Evolutionary conservation across 2,329 filamentous ascomycete genomes (phyloP), one percentile per base, ranked within the genome.

Genomic region (Aspergillus nomiae): DNA sequence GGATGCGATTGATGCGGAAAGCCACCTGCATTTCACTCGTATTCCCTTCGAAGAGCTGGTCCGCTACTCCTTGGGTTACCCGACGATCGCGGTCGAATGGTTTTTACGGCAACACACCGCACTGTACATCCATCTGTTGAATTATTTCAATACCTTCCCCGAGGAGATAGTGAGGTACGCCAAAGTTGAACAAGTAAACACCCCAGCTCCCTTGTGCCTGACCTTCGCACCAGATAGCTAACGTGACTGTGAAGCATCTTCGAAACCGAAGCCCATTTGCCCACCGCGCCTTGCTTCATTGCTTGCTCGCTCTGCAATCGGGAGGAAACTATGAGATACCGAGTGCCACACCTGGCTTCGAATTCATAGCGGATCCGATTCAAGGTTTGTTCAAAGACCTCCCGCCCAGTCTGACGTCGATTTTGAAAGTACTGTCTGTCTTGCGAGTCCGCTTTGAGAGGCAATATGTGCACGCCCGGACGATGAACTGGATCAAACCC

Each of bases 21-120:
- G 78, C 57, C 74, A 76, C 63, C 66, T 76, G n/a, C 78, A 80
- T 14, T 79, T 80, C 32, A 73, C 67, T 32, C 69, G 70, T 2
- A 73, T 80, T 54, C 71, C 74, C 4, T 80, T 80, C 46, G 77
- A 80, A 61, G 77, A 78, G 41, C 70, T 77, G 59, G 76, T 79
- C 30, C 76, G 77, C 14, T 78, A 76, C 60, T 73, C 77, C 11
- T 63, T 80, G 38, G 75, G 76, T 2, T 80, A 79, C 53, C 61
- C 65, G 48, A 69, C 73, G 2, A 50, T 65, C 12, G 72, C 73
- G 4, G 73, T 80, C 11, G 72, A 78, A 30, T 80, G 76, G 74
- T 79, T 80, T 46, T 63, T 80, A 9, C 66, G 73, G 7, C 77
- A 79, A 57, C 77, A 80, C 64, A 74, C 73, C 36, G 68, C 73